A percentile compares a stretch with the other conserved stretches of the same genome.
Evolutionary conservation across 2,329 filamentous ascomycete species (phyloP).

Genomic region (Ceratocystis eucalypticola): DNA sequence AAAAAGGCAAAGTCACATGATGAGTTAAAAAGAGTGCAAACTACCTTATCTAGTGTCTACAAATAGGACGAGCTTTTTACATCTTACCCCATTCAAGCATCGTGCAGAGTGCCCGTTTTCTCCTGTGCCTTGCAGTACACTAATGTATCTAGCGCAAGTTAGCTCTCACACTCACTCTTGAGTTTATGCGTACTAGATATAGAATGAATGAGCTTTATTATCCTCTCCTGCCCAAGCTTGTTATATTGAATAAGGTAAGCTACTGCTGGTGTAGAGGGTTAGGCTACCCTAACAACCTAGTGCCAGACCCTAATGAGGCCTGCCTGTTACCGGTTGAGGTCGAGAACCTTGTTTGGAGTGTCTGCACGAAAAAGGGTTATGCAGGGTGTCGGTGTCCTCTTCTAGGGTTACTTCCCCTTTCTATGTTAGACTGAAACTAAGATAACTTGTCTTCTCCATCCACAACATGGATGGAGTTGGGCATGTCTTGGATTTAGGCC

Average conservation of each 20-base stretch:
- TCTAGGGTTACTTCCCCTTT: too few relatives aligned
- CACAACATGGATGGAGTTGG: not conserved
- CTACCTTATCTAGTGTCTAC: too few relatives aligned
- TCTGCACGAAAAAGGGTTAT: too few relatives aligned
- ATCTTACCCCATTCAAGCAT: slow-evolving; percentile 7
- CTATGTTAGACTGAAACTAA: not conserved
- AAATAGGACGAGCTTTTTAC: not conserved
- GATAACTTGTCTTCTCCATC: not conserved
- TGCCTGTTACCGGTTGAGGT: not conserved
- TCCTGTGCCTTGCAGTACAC: slow-evolving; percentile 7
- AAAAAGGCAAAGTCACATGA: not conserved
- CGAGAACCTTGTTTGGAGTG: too few relatives aligned
- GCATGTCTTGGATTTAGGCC: not conserved
- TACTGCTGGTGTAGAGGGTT: not conserved
- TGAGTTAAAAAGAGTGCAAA: not conserved
- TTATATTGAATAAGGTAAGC: not conserved
- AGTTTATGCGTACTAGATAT: not conserved
- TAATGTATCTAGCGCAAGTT: not conserved
- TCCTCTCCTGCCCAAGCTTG: too few relatives aligned
- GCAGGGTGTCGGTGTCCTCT: too few relatives aligned
- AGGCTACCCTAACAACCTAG: not conserved
- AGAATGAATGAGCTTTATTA: not conserved
- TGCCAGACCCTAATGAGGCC: not conserved
- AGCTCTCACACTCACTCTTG: not conserved
- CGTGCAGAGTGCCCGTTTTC: slow-evolving; percentile 17